These are phyloP conservation scores for Globisporangium cederbergense DNA, from an alignment of 352 stramenopile species.

Conservation along the genomic window DNA sequence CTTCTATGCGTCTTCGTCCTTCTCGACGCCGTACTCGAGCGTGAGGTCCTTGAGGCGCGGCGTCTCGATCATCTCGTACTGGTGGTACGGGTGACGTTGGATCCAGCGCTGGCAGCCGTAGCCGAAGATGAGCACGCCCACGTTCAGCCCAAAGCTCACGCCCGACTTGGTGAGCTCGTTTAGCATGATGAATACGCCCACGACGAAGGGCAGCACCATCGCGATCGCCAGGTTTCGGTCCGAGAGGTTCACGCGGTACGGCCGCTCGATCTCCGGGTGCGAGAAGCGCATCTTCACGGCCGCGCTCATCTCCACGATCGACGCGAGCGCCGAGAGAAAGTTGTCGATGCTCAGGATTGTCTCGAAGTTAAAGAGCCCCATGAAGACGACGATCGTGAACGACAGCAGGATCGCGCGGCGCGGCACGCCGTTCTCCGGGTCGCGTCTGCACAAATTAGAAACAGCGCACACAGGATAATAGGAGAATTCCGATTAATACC, in stretches of 20 bases:
- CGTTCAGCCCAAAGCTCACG: constrained; percentile 63
- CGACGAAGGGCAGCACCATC: constrained; percentile 52
- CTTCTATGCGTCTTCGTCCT: background rate
- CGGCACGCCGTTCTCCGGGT: constrained; percentile 56
- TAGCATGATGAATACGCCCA: constrained; percentile 73
- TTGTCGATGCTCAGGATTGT: constrained; percentile 82
- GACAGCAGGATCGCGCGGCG: constrained; percentile 66
- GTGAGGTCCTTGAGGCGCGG: constrained; percentile 39
- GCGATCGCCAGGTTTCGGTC: constrained; percentile 43
- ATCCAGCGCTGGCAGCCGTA: constrained; percentile 65
- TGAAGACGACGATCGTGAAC: constrained; percentile 75
- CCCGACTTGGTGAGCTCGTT: constrained; percentile 82
- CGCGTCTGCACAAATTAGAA: constrained; percentile 28
- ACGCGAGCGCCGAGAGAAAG: constrained; percentile 70
- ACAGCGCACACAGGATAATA: background rate
- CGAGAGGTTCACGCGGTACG: constrained; percentile 73
- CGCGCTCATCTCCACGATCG: constrained; percentile 72
- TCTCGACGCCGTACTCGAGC: constrained; percentile 28
- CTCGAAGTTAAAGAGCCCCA: constrained; percentile 80
- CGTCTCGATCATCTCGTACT: constrained; percentile 48
- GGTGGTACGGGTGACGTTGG: constrained; percentile 56
- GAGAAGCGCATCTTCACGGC: constrained; percentile 77
- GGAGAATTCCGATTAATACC: background rate
- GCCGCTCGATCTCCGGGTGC: constrained; percentile 66
- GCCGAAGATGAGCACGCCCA: constrained; percentile 38